A percentile compares a stretch with the other conserved stretches of the same genome.
Evolutionary conservation across 495 filamentous ascomycete species (phyloP).

Genomic region (Talaromyces wortmannii): DNA sequence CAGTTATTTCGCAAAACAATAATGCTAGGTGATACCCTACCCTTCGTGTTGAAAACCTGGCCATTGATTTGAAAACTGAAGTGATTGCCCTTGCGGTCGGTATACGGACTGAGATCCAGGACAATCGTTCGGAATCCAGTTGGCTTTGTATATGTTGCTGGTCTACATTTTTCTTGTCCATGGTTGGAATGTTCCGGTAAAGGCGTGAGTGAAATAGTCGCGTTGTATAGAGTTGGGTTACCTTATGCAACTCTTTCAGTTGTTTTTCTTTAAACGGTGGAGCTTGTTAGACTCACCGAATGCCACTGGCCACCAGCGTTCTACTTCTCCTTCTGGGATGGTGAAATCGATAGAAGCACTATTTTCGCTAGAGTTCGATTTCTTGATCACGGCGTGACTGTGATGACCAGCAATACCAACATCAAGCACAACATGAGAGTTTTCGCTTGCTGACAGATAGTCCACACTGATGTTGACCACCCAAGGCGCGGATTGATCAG

Average conservation of each 20-base stretch:
- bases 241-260: too few species aligned
- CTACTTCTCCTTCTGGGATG: slow-evolving; percentile 18
- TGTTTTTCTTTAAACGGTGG: too few species aligned
- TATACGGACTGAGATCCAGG: slow-evolving; percentile 40
- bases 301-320: slow-evolving; percentile 45
- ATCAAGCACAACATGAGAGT: slow-evolving; percentile 25
- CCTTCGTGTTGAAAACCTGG: slow-evolving; percentile 47
- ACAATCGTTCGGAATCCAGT: slow-evolving; percentile 48
- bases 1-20: too few species aligned
- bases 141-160: slow-evolving; percentile 29
- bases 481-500: slow-evolving; percentile 44
- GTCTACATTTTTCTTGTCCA: slow-evolving; percentile 16
- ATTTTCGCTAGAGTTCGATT: slow-evolving; percentile 19
- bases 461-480: slow-evolving; percentile 51
- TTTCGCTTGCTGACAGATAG: slow-evolving; percentile 31
- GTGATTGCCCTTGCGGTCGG: slow-evolving; percentile 40
- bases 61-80: slow-evolving; percentile 53
- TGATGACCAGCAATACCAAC: slow-evolving; percentile 33
- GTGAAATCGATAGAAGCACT: slow-evolving; percentile 32
- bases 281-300: slow-evolving; percentile 38
- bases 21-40: slow-evolving; percentile 1
- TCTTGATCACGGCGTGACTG: slow-evolving; percentile 28
- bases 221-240: slow-evolving; percentile 29
- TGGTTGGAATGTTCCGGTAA: slow-evolving; percentile 15
- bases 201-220: slow-evolving; percentile 27